These are phyloP conservation scores for Phylloporus arenicola DNA, from an alignment of 768 basidiomycete genomes.

Conservation along the genomic window DNA sequence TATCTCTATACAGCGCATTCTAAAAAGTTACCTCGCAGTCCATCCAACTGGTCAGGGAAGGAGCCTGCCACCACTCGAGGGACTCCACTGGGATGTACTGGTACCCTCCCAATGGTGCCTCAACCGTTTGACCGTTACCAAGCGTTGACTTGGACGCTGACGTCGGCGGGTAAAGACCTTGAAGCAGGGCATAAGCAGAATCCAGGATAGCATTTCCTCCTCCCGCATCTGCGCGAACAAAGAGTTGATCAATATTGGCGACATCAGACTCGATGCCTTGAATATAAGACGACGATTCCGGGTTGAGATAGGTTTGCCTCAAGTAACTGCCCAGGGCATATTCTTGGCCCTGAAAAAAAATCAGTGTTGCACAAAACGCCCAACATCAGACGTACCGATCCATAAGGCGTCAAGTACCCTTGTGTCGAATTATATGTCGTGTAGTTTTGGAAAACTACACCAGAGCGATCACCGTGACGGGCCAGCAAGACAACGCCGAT, in stretches of 20 bases:
- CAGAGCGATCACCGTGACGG: conserved; percentile 68
- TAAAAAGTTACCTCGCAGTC: conserved; percentile 41
- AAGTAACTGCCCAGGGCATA: conserved; percentile 55
- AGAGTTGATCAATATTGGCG: conserved; percentile 63
- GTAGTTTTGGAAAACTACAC: conserved; percentile 65
- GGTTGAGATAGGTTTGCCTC: conserved; percentile 59
- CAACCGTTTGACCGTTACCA: conserved; percentile 63
- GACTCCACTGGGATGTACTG: conserved; percentile 42
- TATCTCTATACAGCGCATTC: background rate
- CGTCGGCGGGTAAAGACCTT: conserved; percentile 80
- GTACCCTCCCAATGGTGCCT: conserved; percentile 49
- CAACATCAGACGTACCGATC: conserved; percentile 44
- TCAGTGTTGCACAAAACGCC: background rate
- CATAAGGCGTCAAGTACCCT: conserved; percentile 67
- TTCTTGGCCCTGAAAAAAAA: conserved; percentile 38
- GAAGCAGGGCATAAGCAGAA: conserved; percentile 74
- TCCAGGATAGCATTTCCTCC: conserved; percentile 78
- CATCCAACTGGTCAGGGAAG: conserved; percentile 78
- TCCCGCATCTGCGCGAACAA: conserved; percentile 73
- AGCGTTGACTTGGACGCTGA: conserved; percentile 58
- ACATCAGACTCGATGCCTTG: conserved; percentile 60
- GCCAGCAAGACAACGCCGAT: conserved; percentile 71
- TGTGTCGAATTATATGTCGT: conserved; percentile 55
- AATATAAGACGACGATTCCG: conserved; percentile 59
- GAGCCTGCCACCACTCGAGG: conserved; percentile 53